Evolutionary conservation across 495 filamentous ascomycete genomes (phyloP).

Genomic region (Talaromyces thailandensis): DNA sequence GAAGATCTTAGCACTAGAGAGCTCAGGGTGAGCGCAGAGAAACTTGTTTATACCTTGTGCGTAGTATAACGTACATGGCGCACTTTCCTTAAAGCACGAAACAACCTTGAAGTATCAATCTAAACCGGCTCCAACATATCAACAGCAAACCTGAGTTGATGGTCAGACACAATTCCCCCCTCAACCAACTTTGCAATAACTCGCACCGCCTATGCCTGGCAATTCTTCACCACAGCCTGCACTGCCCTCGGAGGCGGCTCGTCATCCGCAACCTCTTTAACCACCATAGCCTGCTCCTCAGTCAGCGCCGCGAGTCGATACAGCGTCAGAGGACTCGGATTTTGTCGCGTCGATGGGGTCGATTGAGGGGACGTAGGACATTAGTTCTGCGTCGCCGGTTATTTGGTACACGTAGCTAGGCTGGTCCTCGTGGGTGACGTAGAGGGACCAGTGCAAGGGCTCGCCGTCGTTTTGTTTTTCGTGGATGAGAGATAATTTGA

Average conservation of each 20-base stretch:
- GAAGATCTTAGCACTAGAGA: too few species aligned
- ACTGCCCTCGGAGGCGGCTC: conserved; percentile 12
- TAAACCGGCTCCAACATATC: conserved; percentile 9
- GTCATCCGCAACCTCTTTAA: conserved; percentile 9
- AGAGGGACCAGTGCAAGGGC: conserved; percentile 17
- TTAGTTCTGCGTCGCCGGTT: conserved; percentile 14
- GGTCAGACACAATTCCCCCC: conserved; percentile 10
- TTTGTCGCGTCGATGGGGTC: conserved; percentile 1
- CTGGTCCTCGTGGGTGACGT: conserved; percentile 11
- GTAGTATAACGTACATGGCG: too few species aligned
- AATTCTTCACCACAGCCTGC: conserved; percentile 14
- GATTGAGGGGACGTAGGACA: conserved; percentile 15
- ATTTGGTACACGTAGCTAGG: conserved; percentile 12
- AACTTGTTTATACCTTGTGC: too few species aligned
- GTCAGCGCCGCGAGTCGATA: conserved; percentile 10
- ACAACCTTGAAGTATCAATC: too few species aligned
- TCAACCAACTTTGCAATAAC: conserved; percentile 14
- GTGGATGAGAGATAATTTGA: conserved; percentile 16
- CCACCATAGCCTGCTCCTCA: conserved; percentile 7
- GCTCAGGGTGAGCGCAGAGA: too few species aligned
- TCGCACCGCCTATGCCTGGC: conserved; percentile 15
- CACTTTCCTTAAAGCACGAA: too few species aligned
- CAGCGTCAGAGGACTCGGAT: not conserved
- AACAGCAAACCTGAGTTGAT: conserved; percentile 13
- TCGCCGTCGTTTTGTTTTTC: conserved; percentile 11